Evolutionary conservation across 768 basidiomycete species (phyloP), one percentile per base, ranked within the genome.

Genomic region (Glaciozyma martinii): DNA sequence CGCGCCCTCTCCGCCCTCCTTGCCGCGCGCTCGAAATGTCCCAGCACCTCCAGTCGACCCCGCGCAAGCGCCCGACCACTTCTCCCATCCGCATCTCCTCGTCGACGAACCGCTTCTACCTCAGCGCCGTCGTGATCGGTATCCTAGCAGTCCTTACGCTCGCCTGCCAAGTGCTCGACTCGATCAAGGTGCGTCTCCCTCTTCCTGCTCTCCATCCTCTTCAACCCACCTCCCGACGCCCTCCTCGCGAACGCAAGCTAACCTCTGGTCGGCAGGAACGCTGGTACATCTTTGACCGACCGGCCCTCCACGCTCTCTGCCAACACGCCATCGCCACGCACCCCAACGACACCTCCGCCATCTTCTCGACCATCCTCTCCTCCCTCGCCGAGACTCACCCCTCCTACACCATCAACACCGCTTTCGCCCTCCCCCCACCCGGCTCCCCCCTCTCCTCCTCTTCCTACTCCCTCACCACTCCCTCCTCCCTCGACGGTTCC

Each of bases 281-380:
- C 62, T 97, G 87, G 84, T 97, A 94, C 76, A 84, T 91, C 63
- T 83, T 98, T 65, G 84, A 90, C 73, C 88, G 87, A 3, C 77
- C 78, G 5, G 78, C 78, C 56, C 78, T 97, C 21, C 87, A 93
- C 74, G 79, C 83, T 66, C 83, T 95, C 42, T 83, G 87, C 18
- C 80, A 84, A 73, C 81, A 82, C 13, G 89, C 93, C 56, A 82
- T 97, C 75, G 82, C 82, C 21, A 76, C 81, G 4, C 80, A 84
- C 16, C n/a, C 37, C n/a, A 70, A 83, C 76, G 81, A 90, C 76
- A 84, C 85, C 2, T 74, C 81, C 18, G 82, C 82, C 40, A 88
- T 98, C 80, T 84, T 95, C 74, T 76, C 82, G 27, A 85, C 90
- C 76, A 90, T 98, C 70, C 79, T 93, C 63, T 74, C 82, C 32